Evolutionary conservation across 2,329 filamentous ascomycete genomes (phyloP).

Genomic region (Colletotrichum neosansevieriae): DNA sequence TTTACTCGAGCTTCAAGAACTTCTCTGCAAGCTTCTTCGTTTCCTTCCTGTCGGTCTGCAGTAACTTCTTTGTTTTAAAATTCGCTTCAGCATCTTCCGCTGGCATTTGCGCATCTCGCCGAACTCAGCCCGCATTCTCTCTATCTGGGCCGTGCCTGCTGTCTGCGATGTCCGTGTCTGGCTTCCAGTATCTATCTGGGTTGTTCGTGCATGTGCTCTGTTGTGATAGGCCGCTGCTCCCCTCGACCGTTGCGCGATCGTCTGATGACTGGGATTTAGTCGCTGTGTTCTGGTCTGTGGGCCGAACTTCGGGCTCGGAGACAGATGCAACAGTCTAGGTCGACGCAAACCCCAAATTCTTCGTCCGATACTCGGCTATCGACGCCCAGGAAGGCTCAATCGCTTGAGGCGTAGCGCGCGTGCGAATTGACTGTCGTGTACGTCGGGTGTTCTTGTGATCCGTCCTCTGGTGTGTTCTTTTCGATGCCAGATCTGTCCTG

Average conservation of each 20-base stretch:
- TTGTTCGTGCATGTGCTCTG: not conserved
- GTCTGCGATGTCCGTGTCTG: too few relatives aligned
- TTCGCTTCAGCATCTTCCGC: not conserved
- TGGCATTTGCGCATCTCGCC: not conserved
- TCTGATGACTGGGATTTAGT: not conserved
- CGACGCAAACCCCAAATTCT: not conserved
- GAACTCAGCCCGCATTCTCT: too few relatives aligned
- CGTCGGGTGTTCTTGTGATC: not conserved
- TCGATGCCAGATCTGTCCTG: not conserved
- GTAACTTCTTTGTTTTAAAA: not conserved
- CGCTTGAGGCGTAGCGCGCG: not conserved
- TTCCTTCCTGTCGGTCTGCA: not conserved
- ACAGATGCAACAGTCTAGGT: constrained; percentile 3
- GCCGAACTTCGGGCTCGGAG: constrained; percentile 24
- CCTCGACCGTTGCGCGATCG: not conserved
- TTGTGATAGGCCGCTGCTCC: not conserved
- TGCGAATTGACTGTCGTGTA: not conserved
- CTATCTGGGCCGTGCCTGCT: too few relatives aligned
- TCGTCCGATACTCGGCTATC: constrained; percentile 24
- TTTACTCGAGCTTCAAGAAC: not conserved
- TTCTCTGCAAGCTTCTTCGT: not conserved
- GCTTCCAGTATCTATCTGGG: not conserved
- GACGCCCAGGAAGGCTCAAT: not conserved
- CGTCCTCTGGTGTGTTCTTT: not conserved
- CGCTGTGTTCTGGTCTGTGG: not conserved